Evolutionary conservation across 2,329 filamentous ascomycete species (phyloP), one percentile per base, ranked within the genome.

Genomic region (Kalmusia sp.): DNA sequence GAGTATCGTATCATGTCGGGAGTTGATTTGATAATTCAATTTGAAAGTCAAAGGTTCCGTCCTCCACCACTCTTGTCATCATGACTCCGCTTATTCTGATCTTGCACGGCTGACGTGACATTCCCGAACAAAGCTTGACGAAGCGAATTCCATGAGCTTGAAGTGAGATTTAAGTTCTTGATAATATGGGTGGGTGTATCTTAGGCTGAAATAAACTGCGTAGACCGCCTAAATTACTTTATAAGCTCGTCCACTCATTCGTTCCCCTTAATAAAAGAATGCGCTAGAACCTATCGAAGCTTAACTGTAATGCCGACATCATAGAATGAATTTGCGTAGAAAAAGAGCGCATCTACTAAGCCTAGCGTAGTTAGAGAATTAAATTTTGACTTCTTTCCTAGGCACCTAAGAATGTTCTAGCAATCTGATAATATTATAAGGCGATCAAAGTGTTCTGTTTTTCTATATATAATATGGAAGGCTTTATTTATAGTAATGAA

Each of bases 311-410:
- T 38, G 25, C 49, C 49, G 15, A 37, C 7, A 19, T 46, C 49
- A 35, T 51, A 51, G 27, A 51, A 28, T 28, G 19, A n/a, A 41
- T 51, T 45, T 27, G 49, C 49, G 31, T 51, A 51, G 19, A 22
- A 11, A 15, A 45, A 46, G 8, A 51, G 15, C 21, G 19, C 27
- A n/a, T 17, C 24, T 24, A 51, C 21, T 27, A 17, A 44, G 24
- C 15, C 37, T 22, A 35, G 48, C 25, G 21, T 43, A 22, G 48
- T 44, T 21, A 51, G 15, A 44, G 27, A 41, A 24, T 24, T 41
- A 37, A 51, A 51, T 17, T 6, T 33, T 27, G 22, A 31, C 14
- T 43, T 51, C 25, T 6, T 11, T 34, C n/a, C 21, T 21, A 51
- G n/a, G 24, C 37, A 35, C 17, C 44, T 6, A 17, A 51, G 48